Conservation (phyloP, 1,284 basidiomycete genomes). For the Bothia castanella region DNA sequence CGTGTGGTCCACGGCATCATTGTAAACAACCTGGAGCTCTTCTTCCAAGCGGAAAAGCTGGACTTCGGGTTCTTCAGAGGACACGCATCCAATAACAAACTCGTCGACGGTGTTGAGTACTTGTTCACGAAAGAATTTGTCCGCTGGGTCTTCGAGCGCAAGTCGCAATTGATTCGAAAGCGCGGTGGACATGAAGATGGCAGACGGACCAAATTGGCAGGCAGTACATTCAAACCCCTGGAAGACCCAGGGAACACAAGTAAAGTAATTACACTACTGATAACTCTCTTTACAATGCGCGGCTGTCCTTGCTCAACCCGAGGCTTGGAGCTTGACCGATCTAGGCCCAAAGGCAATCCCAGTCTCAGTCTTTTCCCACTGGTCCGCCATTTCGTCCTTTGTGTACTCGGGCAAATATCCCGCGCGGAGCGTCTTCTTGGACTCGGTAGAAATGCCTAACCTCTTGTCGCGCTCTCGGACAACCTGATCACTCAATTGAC, state of each 20-base stretch:
- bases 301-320: no score
- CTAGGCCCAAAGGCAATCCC: conserved; percentile 19
- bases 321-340: conserved; percentile 10
- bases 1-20: conserved; percentile 60
- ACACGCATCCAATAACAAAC: conserved; percentile 47
- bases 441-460: conserved; percentile 35
- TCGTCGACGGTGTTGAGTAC: conserved; percentile 49
- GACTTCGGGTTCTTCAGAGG: conserved; percentile 43
- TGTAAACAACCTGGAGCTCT: conserved; percentile 60
- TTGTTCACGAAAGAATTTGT: conserved; percentile 40
- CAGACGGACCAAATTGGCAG: conserved; percentile 14
- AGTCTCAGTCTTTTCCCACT: conserved; percentile 31
- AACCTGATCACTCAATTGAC: conserved; percentile 34
- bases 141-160: conserved; percentile 46
- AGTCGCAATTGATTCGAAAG: conserved; percentile 52
- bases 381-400: conserved; percentile 36
- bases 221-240: not conserved
- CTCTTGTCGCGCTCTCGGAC: conserved; percentile 37
- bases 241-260: conserved; percentile 1
- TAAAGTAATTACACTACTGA: conserved; percentile 5
- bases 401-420: conserved; percentile 41
- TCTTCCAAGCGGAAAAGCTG: conserved; percentile 56
- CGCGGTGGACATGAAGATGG: conserved; percentile 35
- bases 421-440: conserved; percentile 35
- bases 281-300: not conserved